Base-by-base conservation (phyloP, 2,329 filamentous ascomycete species). In the Acarospora socialis region DNA sequence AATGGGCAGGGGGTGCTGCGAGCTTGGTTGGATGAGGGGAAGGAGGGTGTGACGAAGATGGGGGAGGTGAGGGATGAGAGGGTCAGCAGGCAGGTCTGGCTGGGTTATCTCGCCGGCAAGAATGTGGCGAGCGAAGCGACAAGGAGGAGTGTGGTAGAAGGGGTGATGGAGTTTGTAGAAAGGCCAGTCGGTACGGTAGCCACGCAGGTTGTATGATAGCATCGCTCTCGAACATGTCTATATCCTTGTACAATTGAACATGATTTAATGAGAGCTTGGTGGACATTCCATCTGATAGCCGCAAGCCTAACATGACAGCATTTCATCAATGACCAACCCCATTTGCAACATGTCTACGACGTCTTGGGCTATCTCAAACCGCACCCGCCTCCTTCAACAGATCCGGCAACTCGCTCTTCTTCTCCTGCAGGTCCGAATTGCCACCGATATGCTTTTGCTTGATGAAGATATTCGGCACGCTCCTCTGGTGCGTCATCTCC, bases 381-480 rank as follows among this genome's bases (percentile, higher is more conserved):
- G 77, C 77, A 48, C 68, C 68, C 42, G 73, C 77, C 28, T 63
- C 63, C 60, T 69, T 68, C 53, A 81, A 60, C 45, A 90, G 56
- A 19, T 49, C 48, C 44, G 73, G 68, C 33, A 95, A 60, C 43
- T 92, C 54, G 8, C 39, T 43, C 57, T 70, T 72, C 58, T 67
- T 72, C 32, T 61, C 66, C 61, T 86, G 77, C 42, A 92, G 57
- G 47, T 90, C 87, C 15, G 83, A 92, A 72, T 95, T 95, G 46
- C 90, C 90, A 42, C 90, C 90, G 55, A 98, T 92, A 61, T 94
- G 87, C 65, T 92, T 65, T 63, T 84, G 63, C 47, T 63, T 63
- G 60, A 98, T 95, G 67, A 81, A 95, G 63, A 93, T 80, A 66
- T 95, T 95, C 49, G 90, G 90, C 4, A 98, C 90, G 48, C 81